Base-by-base conservation (phyloP, 1,284 basidiomycete genomes). In the Paramarasmius palmivorus region DNA sequence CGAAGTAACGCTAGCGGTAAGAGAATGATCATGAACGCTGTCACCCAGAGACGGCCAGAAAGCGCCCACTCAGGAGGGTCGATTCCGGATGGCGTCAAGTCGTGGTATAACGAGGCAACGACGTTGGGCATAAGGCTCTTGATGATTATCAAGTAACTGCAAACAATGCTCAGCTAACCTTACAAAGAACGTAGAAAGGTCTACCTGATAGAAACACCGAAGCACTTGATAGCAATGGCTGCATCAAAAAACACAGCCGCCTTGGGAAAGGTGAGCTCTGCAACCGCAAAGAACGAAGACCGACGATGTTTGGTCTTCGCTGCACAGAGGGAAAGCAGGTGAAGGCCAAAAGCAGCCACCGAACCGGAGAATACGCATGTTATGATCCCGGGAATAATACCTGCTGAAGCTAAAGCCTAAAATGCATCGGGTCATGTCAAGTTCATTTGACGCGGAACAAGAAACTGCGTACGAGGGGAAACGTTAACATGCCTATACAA, bases 201-300 rank as follows among this genome's bases (percentile, higher is more conserved):
- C 49, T 70, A 92, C 77, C 93, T 96, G 61, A 97, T 90, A 35
- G 92, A 95, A 7, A 99, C 97, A 29, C 97, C 97, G 67, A 96
- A 96, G 69, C 94, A 98, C 69, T 98, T 98, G 68, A 91, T 88
- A 2, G 95, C 95, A 63, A 99, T 98, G 6, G 96, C 95, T 2
- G 88, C 82, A 70, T 99, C 93, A 63, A 96, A 94, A 68, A 92
- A 90, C 51, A 92, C 77, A 0, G 90, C 89, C 0, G 89, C 90
- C 35, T 76, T 79, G 17, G 93, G 93, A 64, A 93, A 96, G 0
- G 95, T 95, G 58, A 97, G 73, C 61, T 89, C 79, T 1, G 93
- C 83, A 17, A 98, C 78, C 34, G 91, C 86, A 61, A 94, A 95
- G 73, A 97, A 98, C 23, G 92, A 95, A 9, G 94, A 79, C 35